phyloP scores from a whole-genome alignment of 1,139 yeast genomes.

The Taiozyma sp. region DNA sequence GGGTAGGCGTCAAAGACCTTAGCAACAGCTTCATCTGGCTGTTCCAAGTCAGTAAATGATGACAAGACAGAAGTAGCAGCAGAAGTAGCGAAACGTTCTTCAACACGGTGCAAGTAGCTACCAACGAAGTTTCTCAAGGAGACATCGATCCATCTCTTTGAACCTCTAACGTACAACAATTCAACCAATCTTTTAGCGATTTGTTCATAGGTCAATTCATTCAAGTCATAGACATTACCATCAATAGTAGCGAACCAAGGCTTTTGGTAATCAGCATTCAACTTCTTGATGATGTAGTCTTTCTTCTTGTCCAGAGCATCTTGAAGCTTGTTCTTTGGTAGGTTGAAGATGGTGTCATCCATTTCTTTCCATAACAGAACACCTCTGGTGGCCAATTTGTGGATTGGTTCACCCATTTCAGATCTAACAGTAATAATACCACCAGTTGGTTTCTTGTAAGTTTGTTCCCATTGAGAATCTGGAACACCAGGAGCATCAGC shows the following conservation, averaged over 20 bases:
- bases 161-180: slow-evolving; percentile 77
- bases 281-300: slow-evolving; percentile 75
- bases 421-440: slow-evolving; percentile 94
- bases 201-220: slow-evolving; percentile 94
- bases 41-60: slow-evolving; percentile 59
- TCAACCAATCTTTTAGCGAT: slow-evolving; percentile 85
- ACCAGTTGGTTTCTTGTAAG: slow-evolving; percentile 94
- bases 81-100: slow-evolving; percentile 80
- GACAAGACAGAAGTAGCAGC: slow-evolving; percentile 65
- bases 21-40: slow-evolving; percentile 58
- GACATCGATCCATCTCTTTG: slow-evolving; percentile 82
- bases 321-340: slow-evolving; percentile 84
- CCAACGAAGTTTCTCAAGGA: slow-evolving; percentile 86
- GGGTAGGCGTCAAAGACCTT: slow-evolving; percentile 64
- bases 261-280: slow-evolving; percentile 94
- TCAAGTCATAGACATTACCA: slow-evolving; percentile 82
- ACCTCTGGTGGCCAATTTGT: slow-evolving; percentile 97
- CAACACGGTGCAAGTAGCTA: slow-evolving; percentile 85
- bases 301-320: slow-evolving; percentile 80
- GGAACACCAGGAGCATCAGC: slow-evolving; percentile 87
- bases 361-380: slow-evolving; percentile 95
- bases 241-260: slow-evolving; percentile 78
- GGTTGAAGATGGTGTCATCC: slow-evolving; percentile 86
- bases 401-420: slow-evolving; percentile 99
- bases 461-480: slow-evolving; percentile 86